Evolutionary conservation across 140 eudicot species (phyloP).

Genomic region (Flaveria floridana): DNA sequence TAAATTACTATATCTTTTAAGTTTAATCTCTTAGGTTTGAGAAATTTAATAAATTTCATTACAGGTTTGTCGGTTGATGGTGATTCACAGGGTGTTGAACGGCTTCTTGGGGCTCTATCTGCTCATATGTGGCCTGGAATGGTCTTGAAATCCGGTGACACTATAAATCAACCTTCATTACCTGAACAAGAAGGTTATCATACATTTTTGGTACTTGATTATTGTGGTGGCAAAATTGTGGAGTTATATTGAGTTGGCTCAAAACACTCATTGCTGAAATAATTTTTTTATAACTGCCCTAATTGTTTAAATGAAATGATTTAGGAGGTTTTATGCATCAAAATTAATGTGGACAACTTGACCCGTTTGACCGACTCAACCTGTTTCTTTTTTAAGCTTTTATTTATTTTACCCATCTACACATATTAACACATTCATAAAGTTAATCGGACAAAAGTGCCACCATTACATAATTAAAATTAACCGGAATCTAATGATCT

Average conservation of each 20-base stretch:
- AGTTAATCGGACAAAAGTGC: background rate
- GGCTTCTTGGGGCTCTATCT: conserved; percentile 80
- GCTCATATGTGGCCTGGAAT: conserved; percentile 99
- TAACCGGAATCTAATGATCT: conserved; percentile 7
- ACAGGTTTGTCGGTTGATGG: conserved; percentile 93
- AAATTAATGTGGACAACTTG: too few relatives aligned
- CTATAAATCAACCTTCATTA: conserved; percentile 63
- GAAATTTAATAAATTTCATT: conserved; percentile 5
- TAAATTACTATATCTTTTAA: background rate
- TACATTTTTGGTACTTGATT: background rate
- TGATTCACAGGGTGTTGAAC: conserved; percentile 73
- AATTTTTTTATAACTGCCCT: too few relatives aligned
- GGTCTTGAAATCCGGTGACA: conserved; percentile 85
- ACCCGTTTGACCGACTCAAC: background rate
- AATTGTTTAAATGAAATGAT: too few relatives aligned
- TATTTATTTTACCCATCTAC: background rate
- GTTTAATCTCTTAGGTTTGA: background rate
- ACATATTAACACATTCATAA: too few relatives aligned
- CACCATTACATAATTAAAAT: background rate
- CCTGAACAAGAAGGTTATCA: conserved; percentile 79
- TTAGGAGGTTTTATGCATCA: background rate
- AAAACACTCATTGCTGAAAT: too few relatives aligned
- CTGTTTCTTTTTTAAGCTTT: background rate
- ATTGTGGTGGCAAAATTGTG: background rate
- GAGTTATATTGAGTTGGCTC: background rate